Conservation (phyloP, 1,284 basidiomycete species). For the Puccinia horiana region DNA sequence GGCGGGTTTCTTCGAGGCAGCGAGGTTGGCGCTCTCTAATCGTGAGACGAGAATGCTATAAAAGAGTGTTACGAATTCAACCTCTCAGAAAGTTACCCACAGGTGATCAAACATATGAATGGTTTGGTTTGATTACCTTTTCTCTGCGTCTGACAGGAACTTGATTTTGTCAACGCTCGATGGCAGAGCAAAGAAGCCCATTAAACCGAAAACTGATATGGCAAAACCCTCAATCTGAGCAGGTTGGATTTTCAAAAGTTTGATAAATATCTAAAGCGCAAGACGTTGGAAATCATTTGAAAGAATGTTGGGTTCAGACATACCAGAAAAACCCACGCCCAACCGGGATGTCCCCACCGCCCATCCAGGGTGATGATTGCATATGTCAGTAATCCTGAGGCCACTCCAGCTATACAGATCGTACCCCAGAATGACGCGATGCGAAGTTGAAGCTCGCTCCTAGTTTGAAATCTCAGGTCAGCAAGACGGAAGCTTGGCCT, state of each 20-base stretch:
- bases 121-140: not conserved
- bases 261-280: not conserved
- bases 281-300: too few relatives aligned
- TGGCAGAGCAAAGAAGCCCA: not conserved
- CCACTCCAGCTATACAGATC: conserved; percentile 12
- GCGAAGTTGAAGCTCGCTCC: conserved; percentile 40
- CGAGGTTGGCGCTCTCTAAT: too few relatives aligned
- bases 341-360: conserved; percentile 3
- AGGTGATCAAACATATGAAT: not conserved
- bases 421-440: conserved; percentile 25
- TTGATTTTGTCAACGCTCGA: not conserved
- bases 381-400: conserved; percentile 29
- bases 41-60: not conserved
- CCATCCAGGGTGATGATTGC: conserved; percentile 26
- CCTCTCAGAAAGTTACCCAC: not conserved
- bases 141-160: not conserved
- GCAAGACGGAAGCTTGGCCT: not conserved
- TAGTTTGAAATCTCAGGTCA: not conserved
- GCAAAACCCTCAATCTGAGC: conserved; percentile 21
- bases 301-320: not conserved
- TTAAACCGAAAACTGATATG: not conserved
- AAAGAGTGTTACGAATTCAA: not conserved
- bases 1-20: not conserved
- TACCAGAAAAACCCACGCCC: conserved; percentile 42
- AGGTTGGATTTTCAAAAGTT: not conserved